Evolutionary conservation across 495 filamentous ascomycete genomes (phyloP).

Genomic region (Neurospora sp.): DNA sequence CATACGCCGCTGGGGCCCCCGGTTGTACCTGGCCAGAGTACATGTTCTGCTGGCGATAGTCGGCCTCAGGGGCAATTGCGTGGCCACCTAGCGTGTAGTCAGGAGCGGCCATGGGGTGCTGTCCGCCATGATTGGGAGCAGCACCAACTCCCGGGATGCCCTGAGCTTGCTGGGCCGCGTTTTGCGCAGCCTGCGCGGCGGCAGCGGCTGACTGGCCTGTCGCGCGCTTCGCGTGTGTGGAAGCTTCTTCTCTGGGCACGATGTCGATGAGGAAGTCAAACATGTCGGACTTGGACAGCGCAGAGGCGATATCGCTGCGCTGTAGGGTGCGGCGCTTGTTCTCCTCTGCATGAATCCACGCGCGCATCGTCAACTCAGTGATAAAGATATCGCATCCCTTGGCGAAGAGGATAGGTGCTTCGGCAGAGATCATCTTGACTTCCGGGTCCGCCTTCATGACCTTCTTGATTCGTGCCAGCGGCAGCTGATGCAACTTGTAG

Average conservation of each 20-base stretch:
- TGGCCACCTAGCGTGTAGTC: slow-evolving; percentile 46
- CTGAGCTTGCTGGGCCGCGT: slow-evolving; percentile 42
- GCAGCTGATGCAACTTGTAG: slow-evolving; percentile 94
- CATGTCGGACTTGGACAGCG: slow-evolving; percentile 96
- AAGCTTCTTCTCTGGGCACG: slow-evolving; percentile 88
- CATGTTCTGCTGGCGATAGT: slow-evolving; percentile 69
- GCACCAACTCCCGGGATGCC: slow-evolving; percentile 49
- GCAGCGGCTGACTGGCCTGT: slow-evolving; percentile 36
- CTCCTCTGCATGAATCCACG: slow-evolving; percentile 99
- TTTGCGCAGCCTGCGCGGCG: slow-evolving; percentile 40
- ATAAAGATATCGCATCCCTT: slow-evolving; percentile 99
- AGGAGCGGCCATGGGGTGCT: slow-evolving; percentile 45
- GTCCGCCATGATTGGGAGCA: slow-evolving; percentile 46
- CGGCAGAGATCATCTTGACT: slow-evolving; percentile 98
- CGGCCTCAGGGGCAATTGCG: slow-evolving; percentile 52
- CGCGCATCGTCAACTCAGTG: slow-evolving; percentile 96
- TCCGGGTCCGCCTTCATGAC: slow-evolving; percentile 99
- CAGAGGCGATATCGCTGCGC: slow-evolving; percentile 90
- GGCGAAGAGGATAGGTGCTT: slow-evolving; percentile 94
- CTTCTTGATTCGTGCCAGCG: slow-evolving; percentile 95
- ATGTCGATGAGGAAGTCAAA: slow-evolving; percentile 99
- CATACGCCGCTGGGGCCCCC: slow-evolving; percentile 59
- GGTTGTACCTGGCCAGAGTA: slow-evolving; percentile 68
- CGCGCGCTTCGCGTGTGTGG: slow-evolving; percentile 65
- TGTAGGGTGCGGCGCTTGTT: slow-evolving; percentile 96